phyloP scores from a whole-genome alignment of 208 protist genomes.

The Crithidia thermophila region DNA sequence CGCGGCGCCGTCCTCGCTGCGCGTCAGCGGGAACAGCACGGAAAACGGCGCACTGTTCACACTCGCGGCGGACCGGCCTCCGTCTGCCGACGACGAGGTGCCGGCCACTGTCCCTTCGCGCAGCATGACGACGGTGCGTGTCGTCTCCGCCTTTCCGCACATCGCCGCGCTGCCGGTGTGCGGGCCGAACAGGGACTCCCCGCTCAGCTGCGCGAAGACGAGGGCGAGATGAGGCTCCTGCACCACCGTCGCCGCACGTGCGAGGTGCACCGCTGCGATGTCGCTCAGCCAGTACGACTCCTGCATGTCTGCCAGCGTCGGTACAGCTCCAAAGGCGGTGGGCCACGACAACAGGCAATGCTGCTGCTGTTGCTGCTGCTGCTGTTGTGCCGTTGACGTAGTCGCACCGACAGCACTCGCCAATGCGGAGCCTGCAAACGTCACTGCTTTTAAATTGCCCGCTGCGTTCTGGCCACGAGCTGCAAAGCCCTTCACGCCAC shows the following conservation, averaged over 20 bases:
- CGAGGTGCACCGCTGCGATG: conserved; percentile 50
- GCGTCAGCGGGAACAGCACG: conserved; percentile 52
- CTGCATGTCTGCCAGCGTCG: conserved; percentile 44
- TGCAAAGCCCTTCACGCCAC: conserved; percentile 33
- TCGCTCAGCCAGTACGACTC: conserved; percentile 69
- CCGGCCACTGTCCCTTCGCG: not conserved
- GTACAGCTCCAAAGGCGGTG: conserved; percentile 37
- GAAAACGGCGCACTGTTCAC: conserved; percentile 34
- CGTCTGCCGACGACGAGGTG: not conserved
- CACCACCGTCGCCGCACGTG: conserved; percentile 41
- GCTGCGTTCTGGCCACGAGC: too few relatives aligned
- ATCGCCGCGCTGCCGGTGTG: conserved; percentile 41
- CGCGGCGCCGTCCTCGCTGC: conserved; percentile 6
- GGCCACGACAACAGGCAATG: conserved; percentile 3
- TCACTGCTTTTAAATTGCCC: too few relatives aligned
- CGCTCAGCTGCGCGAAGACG: conserved; percentile 59
- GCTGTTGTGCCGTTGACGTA: conserved; percentile 1
- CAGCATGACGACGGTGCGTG: conserved; percentile 18
- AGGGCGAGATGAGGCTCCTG: conserved; percentile 50
- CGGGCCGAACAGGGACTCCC: conserved; percentile 57
- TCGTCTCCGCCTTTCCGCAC: conserved; percentile 14
- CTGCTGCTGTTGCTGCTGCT: not conserved
- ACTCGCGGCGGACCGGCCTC: not conserved
- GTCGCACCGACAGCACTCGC: too few relatives aligned
- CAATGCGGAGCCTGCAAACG: too few relatives aligned